phyloP scores from a whole-genome alignment of 108 stramenopile genomes.

The Chaetoceros muelleri region DNA sequence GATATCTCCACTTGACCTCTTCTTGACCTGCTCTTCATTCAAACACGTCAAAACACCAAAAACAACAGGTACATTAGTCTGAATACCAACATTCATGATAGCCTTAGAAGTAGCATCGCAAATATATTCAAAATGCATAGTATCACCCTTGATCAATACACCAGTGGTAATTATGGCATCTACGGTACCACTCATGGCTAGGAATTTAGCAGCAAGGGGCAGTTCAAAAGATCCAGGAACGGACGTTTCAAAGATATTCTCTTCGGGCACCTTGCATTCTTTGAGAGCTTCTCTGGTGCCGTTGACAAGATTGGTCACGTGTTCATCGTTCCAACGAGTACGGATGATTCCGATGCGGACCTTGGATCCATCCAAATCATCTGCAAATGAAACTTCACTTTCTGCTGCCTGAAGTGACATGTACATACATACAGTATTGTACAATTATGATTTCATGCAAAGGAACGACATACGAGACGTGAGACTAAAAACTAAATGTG shows the following conservation, averaged over 20 bases:
- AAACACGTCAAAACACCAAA: slow-evolving; percentile 91
- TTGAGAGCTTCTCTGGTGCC: slow-evolving; percentile 59
- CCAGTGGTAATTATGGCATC: slow-evolving; percentile 94
- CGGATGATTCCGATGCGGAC: slow-evolving; percentile 77
- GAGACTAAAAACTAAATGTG: too few relatives aligned
- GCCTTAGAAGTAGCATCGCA: slow-evolving; percentile 85
- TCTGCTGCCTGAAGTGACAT: slow-evolving; percentile 84
- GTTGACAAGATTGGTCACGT: slow-evolving; percentile 68
- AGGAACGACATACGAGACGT: too few relatives aligned
- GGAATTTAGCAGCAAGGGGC: slow-evolving; percentile 86
- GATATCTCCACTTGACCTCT: slow-evolving; percentile 64
- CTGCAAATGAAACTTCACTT: slow-evolving; percentile 67
- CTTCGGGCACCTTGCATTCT: slow-evolving; percentile 77
- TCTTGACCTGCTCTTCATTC: slow-evolving; percentile 74
- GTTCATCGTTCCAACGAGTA: slow-evolving; percentile 85
- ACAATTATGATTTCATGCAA: too few relatives aligned
- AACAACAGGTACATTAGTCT: slow-evolving; percentile 69
- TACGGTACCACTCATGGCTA: slow-evolving; percentile 88
- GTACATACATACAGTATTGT: too few relatives aligned
- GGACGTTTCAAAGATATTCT: slow-evolving; percentile 85
- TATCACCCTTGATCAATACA: slow-evolving; percentile 97
- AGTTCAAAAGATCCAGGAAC: slow-evolving; percentile 97
- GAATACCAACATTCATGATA: slow-evolving; percentile 89
- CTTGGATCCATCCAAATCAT: slow-evolving; percentile 55
- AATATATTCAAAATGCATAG: slow-evolving; percentile 99